phyloP scores from a whole-genome alignment of 2,329 filamentous ascomycete species.

The Fusarium tupiense region DNA sequence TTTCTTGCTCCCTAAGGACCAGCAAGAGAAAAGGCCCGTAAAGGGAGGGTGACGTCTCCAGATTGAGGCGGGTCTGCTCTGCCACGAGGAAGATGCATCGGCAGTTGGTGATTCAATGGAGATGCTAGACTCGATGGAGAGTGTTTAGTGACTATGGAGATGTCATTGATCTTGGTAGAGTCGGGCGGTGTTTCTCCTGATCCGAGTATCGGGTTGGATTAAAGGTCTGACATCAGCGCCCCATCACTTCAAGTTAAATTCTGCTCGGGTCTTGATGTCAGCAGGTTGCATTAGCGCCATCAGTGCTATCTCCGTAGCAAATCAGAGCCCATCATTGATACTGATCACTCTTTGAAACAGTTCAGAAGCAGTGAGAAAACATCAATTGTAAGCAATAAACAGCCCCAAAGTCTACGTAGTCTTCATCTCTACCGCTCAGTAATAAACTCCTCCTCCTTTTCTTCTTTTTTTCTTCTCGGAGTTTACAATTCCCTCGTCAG shows the following conservation, averaged over 20 bases:
- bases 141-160: not conserved
- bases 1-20: no score
- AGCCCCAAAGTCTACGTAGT: not conserved
- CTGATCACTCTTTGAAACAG: not conserved
- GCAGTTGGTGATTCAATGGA: not conserved
- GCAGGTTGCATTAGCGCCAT: conserved; percentile 40
- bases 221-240: conserved; percentile 33
- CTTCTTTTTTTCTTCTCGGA: not conserved
- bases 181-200: not conserved
- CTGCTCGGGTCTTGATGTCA: conserved; percentile 24
- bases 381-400: not conserved
- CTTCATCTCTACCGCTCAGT: not conserved
- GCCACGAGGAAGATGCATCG: conserved; percentile 13
- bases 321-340: not conserved
- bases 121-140: not conserved
- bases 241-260: not conserved
- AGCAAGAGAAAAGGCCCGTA: no score
- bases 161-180: not conserved
- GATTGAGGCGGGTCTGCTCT: conserved; percentile 9
- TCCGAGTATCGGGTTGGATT: not conserved
- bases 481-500: not conserved
- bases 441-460: not conserved
- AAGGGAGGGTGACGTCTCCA: conserved; percentile 4
- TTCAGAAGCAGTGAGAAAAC: not conserved
- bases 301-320: not conserved